A percentile compares a stretch with the other conserved stretches of the same genome.
Evolutionary conservation across 495 filamentous ascomycete genomes (phyloP).

Genomic region (Tuber melanosporum): DNA sequence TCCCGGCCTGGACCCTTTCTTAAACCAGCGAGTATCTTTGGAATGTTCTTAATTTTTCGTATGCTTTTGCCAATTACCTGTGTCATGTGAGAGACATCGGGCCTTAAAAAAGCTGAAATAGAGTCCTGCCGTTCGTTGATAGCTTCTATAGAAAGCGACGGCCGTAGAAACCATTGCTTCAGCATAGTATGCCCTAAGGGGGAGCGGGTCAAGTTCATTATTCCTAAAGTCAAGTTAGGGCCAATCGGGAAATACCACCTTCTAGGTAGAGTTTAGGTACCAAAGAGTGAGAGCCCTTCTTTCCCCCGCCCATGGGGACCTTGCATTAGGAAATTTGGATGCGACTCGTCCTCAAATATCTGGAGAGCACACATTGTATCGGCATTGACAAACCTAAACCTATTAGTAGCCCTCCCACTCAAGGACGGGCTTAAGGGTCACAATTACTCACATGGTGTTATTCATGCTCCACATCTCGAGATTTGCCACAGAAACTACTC

Average conservation of each 20-base stretch:
- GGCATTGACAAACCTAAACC: slow-evolving; percentile 63
- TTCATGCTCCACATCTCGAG: slow-evolving; percentile 73
- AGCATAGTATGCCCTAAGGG: slow-evolving; percentile 72
- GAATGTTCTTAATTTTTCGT: slow-evolving; percentile 70
- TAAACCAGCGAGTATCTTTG: slow-evolving; percentile 34
- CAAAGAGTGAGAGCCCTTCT: slow-evolving; percentile 84
- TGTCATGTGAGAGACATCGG: slow-evolving; percentile 58
- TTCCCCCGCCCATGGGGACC: slow-evolving; percentile 70
- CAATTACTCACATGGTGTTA: slow-evolving; percentile 60
- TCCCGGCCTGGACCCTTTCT: slow-evolving; percentile 30
- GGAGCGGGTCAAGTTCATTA: slow-evolving; percentile 60
- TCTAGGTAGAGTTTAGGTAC: slow-evolving; percentile 39
- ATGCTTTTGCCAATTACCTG: slow-evolving; percentile 58
- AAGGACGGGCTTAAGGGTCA: not conserved
- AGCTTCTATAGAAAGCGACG: slow-evolving; percentile 58
- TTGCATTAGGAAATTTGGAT: slow-evolving; percentile 78
- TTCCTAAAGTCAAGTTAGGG: slow-evolving; percentile 40
- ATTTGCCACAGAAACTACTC: slow-evolving; percentile 50
- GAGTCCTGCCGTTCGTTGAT: slow-evolving; percentile 71
- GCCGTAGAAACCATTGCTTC: slow-evolving; percentile 77
- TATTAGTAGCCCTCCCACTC: slow-evolving; percentile 11
- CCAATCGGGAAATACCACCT: slow-evolving; percentile 49
- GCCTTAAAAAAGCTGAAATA: slow-evolving; percentile 60
- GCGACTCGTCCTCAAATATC: slow-evolving; percentile 74
- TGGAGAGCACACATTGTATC: slow-evolving; percentile 79